Evolutionary conservation across 1,284 basidiomycete species (phyloP), one percentile per base, ranked within the genome.

Genomic region (Fomitopsis betulina): DNA sequence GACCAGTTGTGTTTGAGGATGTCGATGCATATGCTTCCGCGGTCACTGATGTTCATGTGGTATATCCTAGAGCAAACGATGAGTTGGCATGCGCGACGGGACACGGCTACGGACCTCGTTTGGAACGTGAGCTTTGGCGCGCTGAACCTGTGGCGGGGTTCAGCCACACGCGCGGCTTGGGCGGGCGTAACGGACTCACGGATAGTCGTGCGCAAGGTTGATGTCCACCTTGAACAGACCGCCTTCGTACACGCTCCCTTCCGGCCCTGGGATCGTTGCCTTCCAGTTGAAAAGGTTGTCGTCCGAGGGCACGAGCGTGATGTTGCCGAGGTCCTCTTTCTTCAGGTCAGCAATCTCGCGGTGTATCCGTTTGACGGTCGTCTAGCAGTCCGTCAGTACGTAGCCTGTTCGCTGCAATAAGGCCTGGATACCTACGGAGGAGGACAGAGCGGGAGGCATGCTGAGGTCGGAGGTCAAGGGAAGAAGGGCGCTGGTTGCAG

Each of bases 1-100:
- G 92, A 94, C 94, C 93, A 96, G 64, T 91, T 90, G 65, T 85
- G 82, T 75, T 96, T 94, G 60, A 95, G 80, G 51, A 94, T 90
- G 72, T 95, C 87, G 62, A 89, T 88, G 67, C 88, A 90, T 54
- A 91, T 84, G 62, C 77, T 79, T 47, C 87, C 87, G 53, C 82
- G 81, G 55, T 89, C 86, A 57, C 88, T 88, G 58, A 96, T 91
- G 69, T 96, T 96, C 89, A 94, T 95, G 68, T 96, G 93, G 69
- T 95, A 95, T 70, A 95, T 93, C 68, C 91, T 93, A 45, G 23
- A 30, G 40, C 37, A 51, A 47, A 27, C 21, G 40, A n/a, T 39
- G 7, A n/a, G 17, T 12, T 5, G 1, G 35, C 25, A 17, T 25
- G 23, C 45, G 45, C 45, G 12, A 47, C 45, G 45, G 21, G 45